phyloP scores from a whole-genome alignment of 768 basidiomycete genomes.

The Trametes cubensis region DNA sequence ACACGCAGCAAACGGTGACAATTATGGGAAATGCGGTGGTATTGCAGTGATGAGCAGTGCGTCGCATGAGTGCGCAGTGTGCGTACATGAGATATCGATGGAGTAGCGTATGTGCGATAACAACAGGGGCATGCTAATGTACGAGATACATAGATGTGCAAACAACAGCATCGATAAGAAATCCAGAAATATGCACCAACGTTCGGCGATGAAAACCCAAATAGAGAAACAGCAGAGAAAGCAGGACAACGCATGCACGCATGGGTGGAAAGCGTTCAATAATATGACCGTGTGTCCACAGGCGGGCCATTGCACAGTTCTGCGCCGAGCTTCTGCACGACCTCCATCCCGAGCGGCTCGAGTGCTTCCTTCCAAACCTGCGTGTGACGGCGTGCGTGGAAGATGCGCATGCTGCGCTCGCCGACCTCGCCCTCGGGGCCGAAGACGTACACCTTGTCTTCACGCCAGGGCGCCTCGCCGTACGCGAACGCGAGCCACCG shows the following conservation, averaged over 20 bases:
- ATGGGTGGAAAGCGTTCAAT: not conserved
- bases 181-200: no score
- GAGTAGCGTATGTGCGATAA: slow-evolving; percentile 3
- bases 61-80: not conserved
- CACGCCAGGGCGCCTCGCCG: slow-evolving; percentile 72
- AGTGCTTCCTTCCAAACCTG: slow-evolving; percentile 66
- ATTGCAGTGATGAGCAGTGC: not conserved
- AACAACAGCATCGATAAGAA: not conserved
- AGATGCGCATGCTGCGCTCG: slow-evolving; percentile 65
- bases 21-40: not conserved
- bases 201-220: no score
- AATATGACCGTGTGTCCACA: slow-evolving; percentile 24
- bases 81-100: slow-evolving; percentile 1
- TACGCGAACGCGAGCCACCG: slow-evolving; percentile 77
- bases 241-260: not conserved
- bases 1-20: not conserved
- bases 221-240: no score
- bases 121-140: slow-evolving; percentile 11
- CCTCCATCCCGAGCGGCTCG: slow-evolving; percentile 64
- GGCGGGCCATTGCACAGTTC: slow-evolving; percentile 75
- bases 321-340: slow-evolving; percentile 73
- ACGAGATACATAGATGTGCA: slow-evolving; percentile 6
- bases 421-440: slow-evolving; percentile 84
- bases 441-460: slow-evolving; percentile 74
- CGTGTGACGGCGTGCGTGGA: slow-evolving; percentile 63